Evolutionary conservation across 805 yeast species (phyloP).

Genomic region (Teunomyces gatunensis): DNA sequence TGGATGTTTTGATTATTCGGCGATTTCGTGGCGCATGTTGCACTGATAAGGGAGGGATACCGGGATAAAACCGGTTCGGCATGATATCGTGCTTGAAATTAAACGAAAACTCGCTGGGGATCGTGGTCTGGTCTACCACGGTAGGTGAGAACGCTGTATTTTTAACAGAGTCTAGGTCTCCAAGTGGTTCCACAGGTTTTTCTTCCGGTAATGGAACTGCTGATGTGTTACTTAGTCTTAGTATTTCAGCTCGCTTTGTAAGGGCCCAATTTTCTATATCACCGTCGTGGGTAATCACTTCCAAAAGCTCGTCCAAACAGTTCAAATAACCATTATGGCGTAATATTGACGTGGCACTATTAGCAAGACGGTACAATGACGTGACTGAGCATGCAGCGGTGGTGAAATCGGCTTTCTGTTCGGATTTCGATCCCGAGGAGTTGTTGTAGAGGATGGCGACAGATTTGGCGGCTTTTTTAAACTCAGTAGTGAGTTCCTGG

Average conservation of each 20-base stretch:
- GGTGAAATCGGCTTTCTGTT: conserved; percentile 32
- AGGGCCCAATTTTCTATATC: conserved; percentile 56
- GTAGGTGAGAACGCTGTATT: not conserved
- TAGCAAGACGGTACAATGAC: conserved; percentile 58
- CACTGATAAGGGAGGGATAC: conserved; percentile 40
- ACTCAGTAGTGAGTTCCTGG: conserved; percentile 57
- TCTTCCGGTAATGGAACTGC: not conserved
- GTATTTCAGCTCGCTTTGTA: conserved; percentile 44
- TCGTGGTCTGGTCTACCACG: conserved; percentile 1
- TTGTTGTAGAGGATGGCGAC: conserved; percentile 54
- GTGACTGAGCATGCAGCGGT: conserved; percentile 44
- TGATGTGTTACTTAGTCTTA: conserved; percentile 8
- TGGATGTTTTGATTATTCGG: conserved; percentile 16
- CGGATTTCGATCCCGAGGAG: conserved; percentile 14
- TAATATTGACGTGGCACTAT: conserved; percentile 46
- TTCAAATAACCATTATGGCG: conserved; percentile 59
- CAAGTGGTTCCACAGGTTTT: not conserved
- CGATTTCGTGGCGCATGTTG: conserved; percentile 17
- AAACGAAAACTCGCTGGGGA: conserved; percentile 32
- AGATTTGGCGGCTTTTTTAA: conserved; percentile 68
- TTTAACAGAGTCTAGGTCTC: not conserved
- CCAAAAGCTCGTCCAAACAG: conserved; percentile 56
- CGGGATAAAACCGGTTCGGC: conserved; percentile 29
- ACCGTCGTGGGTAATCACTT: conserved; percentile 36
- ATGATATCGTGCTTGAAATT: conserved; percentile 25